Evolutionary conservation across 2,329 filamentous ascomycete species (phyloP), one percentile per base, ranked within the genome.

Genomic region (Aureobasidium uvarum): DNA sequence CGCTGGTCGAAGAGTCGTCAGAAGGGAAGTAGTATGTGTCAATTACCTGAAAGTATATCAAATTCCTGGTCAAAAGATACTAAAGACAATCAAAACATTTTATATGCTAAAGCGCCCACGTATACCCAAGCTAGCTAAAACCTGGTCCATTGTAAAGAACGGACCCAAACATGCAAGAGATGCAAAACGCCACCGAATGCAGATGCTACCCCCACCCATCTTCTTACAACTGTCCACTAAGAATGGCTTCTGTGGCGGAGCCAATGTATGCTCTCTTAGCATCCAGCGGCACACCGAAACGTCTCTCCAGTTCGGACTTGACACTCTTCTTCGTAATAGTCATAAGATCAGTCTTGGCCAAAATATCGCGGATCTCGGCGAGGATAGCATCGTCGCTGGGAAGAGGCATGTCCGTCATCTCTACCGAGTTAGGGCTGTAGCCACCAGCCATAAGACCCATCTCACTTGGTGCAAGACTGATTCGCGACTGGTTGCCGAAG

Each of bases 281-380:
- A 75, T 98, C 93, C 66, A 99, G 84, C 66, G 88, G 86, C 68
- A 96, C 88, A 68, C 90, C 91, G 74, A 99, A 99, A 68, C 93
- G 86, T 73, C 87, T 86, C 83, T 99, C 95, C 66, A 99, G 81
- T 81, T 99, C 95, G 71, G 86, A 80, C 84, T 98, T 98, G 78
- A 99, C 90, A 72, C 90, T 92, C 86, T 99, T 99, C 87, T 99
- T 99, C 70, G 95, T 99, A 50, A 99, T 91, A 5, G 86, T 93
- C 95, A 99, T 99, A 74, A 99, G 80, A 79, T 99, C 95, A 1
- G 92, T 93, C 14, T 90, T 96, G 71, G 88, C 86, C 68, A 99
- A 81, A 69, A 99, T 96, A 74, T 97, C 92, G 60, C 95, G 86
- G 72, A 99, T 99, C 83, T 99, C 95, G 0, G 92, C 89, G 68